A percentile compares a stretch with the other conserved stretches of the same genome.
Conservation (phyloP, 2,329 filamentous ascomycete species). For the Teratosphaeria epicoccoides region DNA sequence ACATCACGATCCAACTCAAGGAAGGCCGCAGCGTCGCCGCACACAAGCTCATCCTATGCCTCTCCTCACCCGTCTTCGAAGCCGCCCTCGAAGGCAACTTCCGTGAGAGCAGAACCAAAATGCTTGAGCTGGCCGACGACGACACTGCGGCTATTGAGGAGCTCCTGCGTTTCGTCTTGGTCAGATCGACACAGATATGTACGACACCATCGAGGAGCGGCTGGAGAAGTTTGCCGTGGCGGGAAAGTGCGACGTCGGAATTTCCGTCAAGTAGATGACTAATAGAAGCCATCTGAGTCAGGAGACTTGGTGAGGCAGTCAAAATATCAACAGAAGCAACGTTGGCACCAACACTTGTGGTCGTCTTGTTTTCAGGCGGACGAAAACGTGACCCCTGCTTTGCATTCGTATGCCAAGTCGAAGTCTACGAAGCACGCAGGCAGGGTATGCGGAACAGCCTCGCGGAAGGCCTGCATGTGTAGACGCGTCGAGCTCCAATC, state of each 20-base stretch:
- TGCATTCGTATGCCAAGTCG: not conserved
- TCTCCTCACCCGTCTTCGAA: slow-evolving; percentile 4
- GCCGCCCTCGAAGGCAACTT: not conserved
- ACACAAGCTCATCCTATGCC: slow-evolving; percentile 4
- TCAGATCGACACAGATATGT: not conserved
- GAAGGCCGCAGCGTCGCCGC: not conserved
- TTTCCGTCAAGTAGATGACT: not conserved
- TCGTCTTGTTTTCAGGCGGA: no score
- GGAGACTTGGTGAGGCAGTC: no score
- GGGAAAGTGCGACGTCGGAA: not conserved
- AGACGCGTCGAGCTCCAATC: not conserved
- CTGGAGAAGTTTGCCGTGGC: not conserved
- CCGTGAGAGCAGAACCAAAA: not conserved
- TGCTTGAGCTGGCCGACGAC: not conserved
- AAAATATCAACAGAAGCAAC: not conserved
- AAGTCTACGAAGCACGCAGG: not conserved
- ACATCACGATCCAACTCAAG: slow-evolving; percentile 1
- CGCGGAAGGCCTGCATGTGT: not conserved
- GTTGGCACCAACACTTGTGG: no score
- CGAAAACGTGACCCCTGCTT: not conserved
- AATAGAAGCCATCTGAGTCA: no score
- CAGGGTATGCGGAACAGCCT: not conserved
- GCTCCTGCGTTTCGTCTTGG: not conserved
- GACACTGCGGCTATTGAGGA: not conserved
- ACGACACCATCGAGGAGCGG: not conserved